Percentiles rank a stretch among this genome's conserved stretches.
Evolutionary conservation across 306 rosid genomes (phyloP).

Genomic region (Prunus fruticosa): DNA sequence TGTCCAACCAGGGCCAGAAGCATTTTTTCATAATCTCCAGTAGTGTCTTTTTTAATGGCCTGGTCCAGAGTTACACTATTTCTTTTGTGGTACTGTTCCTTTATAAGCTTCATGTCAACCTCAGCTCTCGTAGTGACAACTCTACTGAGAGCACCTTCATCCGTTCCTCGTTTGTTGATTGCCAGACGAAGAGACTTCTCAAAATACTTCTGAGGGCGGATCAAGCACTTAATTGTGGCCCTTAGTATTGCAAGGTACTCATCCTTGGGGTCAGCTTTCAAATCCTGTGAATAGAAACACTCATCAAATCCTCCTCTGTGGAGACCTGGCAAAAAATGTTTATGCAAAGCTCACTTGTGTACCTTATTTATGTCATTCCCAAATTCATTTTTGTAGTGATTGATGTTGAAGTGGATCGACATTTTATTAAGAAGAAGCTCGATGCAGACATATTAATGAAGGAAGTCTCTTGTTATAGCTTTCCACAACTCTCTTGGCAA

Average conservation of each 20-base stretch:
- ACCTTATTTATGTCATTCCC: slow-evolving; percentile 65
- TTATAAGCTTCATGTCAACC: slow-evolving; percentile 26
- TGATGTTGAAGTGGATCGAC: too few relatives aligned
- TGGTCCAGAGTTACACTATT: slow-evolving; percentile 22
- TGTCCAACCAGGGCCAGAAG: slow-evolving; percentile 31
- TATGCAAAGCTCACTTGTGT: not conserved
- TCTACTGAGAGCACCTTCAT: slow-evolving; percentile 39
- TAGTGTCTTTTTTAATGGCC: slow-evolving; percentile 27
- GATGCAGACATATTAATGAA: too few relatives aligned
- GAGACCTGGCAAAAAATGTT: not conserved
- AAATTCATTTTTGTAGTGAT: slow-evolving; percentile 56
- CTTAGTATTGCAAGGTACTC: slow-evolving; percentile 30
- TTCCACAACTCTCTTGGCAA: too few relatives aligned
- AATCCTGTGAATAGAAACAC: slow-evolving; percentile 15
- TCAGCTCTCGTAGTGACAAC: slow-evolving; percentile 34
- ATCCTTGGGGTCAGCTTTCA: slow-evolving; percentile 29
- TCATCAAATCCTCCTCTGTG: not conserved
- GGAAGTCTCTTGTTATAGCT: too few relatives aligned
- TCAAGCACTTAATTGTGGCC: slow-evolving; percentile 26
- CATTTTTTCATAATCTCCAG: slow-evolving; percentile 32
- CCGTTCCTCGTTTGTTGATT: slow-evolving; percentile 35
- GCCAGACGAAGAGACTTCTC: slow-evolving; percentile 34
- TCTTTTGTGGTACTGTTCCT: slow-evolving; percentile 32
- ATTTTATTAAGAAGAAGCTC: too few relatives aligned
- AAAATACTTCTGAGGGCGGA: slow-evolving; percentile 31